phyloP scores from a whole-genome alignment of 495 filamentous ascomycete species.

The Aspergillus kassunensis region DNA sequence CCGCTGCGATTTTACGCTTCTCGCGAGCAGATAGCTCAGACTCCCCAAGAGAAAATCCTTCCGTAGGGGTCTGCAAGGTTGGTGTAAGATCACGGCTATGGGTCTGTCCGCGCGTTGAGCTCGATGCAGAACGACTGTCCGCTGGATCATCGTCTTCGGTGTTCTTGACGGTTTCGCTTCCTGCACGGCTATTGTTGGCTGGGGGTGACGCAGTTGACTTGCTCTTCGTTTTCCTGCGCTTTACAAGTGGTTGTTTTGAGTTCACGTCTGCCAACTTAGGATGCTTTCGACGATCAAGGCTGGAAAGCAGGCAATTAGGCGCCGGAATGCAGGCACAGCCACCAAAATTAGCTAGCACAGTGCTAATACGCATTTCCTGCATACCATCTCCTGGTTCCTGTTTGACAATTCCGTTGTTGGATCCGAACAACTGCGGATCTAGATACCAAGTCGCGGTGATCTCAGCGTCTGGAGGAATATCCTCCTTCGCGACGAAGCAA shows the following conservation, averaged over 20 bases:
- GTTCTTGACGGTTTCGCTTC: slow-evolving; percentile 63
- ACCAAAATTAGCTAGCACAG: slow-evolving; percentile 77
- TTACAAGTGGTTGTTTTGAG: slow-evolving; percentile 37
- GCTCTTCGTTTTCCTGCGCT: slow-evolving; percentile 56
- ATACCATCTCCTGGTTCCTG: slow-evolving; percentile 40
- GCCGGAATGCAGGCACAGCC: slow-evolving; percentile 77
- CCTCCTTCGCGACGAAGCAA: slow-evolving; percentile 76
- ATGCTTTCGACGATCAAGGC: slow-evolving; percentile 65
- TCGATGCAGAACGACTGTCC: slow-evolving; percentile 64
- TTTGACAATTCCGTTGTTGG: slow-evolving; percentile 45
- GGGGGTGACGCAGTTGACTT: slow-evolving; percentile 61
- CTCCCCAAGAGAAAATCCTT: slow-evolving; percentile 47
- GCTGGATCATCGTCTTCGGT: slow-evolving; percentile 48
- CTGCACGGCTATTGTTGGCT: slow-evolving; percentile 74
- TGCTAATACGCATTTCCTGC: slow-evolving; percentile 59
- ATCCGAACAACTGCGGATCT: slow-evolving; percentile 43
- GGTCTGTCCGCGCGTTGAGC: slow-evolving; percentile 68
- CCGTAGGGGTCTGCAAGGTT: slow-evolving; percentile 34
- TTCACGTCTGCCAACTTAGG: slow-evolving; percentile 39
- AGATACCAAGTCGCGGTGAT: slow-evolving; percentile 67
- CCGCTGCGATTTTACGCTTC: slow-evolving; percentile 78
- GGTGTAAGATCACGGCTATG: slow-evolving; percentile 82
- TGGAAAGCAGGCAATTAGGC: slow-evolving; percentile 62
- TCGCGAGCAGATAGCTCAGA: slow-evolving; percentile 78
- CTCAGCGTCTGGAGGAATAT: slow-evolving; percentile 60